A percentile compares a stretch with the other conserved stretches of the same genome.
These are phyloP conservation scores for Suhomyces pyralidae DNA, from an alignment of 805 yeast species.

Conservation along the genomic window DNA sequence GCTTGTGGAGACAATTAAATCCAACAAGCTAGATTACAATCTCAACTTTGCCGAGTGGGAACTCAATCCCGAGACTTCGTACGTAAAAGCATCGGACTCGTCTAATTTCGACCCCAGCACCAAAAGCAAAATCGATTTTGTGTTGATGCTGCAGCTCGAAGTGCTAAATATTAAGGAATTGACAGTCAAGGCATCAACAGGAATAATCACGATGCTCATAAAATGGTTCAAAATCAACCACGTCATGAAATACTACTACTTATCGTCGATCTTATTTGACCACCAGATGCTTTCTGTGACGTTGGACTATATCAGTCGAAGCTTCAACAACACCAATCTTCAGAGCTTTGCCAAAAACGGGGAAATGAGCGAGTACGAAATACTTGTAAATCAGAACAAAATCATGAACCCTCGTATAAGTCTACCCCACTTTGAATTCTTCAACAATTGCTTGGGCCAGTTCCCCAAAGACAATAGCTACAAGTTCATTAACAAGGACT, in stretches of 20 bases:
- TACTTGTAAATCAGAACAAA: constrained; percentile 35
- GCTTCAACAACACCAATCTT: constrained; percentile 35
- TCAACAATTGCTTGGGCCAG: constrained; percentile 31
- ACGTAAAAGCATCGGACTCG: constrained; percentile 13
- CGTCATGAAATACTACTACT: constrained; percentile 71
- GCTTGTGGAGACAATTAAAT: constrained; percentile 58
- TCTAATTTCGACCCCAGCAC: constrained; percentile 10
- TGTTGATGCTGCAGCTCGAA: constrained; percentile 47
- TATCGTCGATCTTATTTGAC: constrained; percentile 72
- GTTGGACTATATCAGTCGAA: constrained; percentile 31
- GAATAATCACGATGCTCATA: constrained; percentile 50
- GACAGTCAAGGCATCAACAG: constrained; percentile 56
- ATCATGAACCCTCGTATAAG: constrained; percentile 37
- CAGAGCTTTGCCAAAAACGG: constrained; percentile 19
- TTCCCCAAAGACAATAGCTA: constrained; percentile 14
- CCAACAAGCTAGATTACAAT: constrained; percentile 41
- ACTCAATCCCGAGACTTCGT: constrained; percentile 31
- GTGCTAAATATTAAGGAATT: constrained; percentile 59
- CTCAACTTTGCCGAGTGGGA: constrained; percentile 36
- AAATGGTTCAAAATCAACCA: constrained; percentile 82
- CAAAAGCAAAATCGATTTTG: constrained; percentile 18
- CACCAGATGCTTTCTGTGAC: constrained; percentile 47
- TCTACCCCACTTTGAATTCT: constrained; percentile 34
- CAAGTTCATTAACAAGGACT: constrained; percentile 28
- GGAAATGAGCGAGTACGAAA: constrained; percentile 28